A percentile compares a stretch with the other conserved stretches of the same genome.
phyloP scores from a whole-genome alignment of 2,329 filamentous ascomycete species.

The Nemania bipapillata region DNA sequence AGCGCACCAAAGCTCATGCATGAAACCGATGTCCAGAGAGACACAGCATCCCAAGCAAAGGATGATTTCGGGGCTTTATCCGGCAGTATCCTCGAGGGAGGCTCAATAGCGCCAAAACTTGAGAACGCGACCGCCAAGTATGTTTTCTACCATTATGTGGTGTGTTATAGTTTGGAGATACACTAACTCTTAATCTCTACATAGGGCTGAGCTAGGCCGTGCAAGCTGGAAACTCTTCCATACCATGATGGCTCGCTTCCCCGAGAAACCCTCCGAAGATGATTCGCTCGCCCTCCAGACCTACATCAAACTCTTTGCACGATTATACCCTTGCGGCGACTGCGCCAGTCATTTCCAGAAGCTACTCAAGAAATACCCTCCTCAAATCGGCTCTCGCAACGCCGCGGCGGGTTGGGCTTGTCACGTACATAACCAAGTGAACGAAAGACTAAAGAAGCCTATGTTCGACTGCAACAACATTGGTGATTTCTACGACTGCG shows the following conservation, averaged over 20 bases:
- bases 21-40: slow-evolving; percentile 32
- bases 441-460: slow-evolving; percentile 70
- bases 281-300: slow-evolving; percentile 71
- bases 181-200: slow-evolving; percentile 28
- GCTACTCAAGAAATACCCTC: slow-evolving; percentile 70
- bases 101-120: slow-evolving; percentile 80
- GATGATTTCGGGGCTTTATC: slow-evolving; percentile 59
- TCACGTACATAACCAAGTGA: slow-evolving; percentile 74
- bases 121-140: slow-evolving; percentile 85
- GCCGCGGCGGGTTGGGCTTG: slow-evolving; percentile 75
- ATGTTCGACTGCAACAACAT: slow-evolving; percentile 74
- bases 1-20: slow-evolving; percentile 42
- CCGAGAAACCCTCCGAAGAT: slow-evolving; percentile 70
- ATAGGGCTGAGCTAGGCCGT: slow-evolving; percentile 71
- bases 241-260: slow-evolving; percentile 76
- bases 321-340: slow-evolving; percentile 77
- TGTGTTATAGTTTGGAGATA: slow-evolving; percentile 8
- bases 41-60: slow-evolving; percentile 39
- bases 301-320: slow-evolving; percentile 73
- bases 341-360: slow-evolving; percentile 74
- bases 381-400: slow-evolving; percentile 71
- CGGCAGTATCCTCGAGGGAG: slow-evolving; percentile 68
- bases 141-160: background rate
- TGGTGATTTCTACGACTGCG: slow-evolving; percentile 77
- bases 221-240: slow-evolving; percentile 77